phyloP scores from a whole-genome alignment of 2,329 filamentous ascomycete genomes.

The Pezicula radicicola region DNA sequence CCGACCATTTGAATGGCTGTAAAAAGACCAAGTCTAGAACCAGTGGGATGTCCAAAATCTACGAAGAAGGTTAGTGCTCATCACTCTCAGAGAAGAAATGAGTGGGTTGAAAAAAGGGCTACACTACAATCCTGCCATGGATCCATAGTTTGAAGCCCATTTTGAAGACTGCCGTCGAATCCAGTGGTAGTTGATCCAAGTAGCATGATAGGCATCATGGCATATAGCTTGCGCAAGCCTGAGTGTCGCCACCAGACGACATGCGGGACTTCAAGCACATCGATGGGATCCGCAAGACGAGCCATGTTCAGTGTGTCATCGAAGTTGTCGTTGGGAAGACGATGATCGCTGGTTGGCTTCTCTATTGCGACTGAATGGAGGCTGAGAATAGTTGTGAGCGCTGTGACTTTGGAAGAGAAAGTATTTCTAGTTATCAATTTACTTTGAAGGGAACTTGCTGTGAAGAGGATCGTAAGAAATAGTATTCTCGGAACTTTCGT shows the following conservation, averaged over 20 bases:
- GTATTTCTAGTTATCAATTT: too few species aligned
- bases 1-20: conserved; percentile 41
- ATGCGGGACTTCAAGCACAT: conserved; percentile 6
- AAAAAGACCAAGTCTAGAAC: conserved; percentile 34
- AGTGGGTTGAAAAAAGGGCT: background rate
- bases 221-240: conserved; percentile 51
- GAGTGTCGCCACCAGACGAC: conserved; percentile 50
- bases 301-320: too few species aligned
- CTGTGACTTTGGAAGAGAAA: too few species aligned
- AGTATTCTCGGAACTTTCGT: too few species aligned
- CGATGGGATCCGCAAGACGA: background rate
- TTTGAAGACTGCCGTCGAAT: conserved; percentile 47
- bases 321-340: too few species aligned
- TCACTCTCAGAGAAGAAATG: background rate
- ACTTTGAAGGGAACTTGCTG: too few species aligned
- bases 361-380: too few species aligned
- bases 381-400: too few species aligned
- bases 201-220: conserved; percentile 30
- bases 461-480: too few species aligned
- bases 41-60: conserved; percentile 16
- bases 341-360: too few species aligned
- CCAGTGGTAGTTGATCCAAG: conserved; percentile 47
- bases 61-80: too few species aligned
- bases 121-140: conserved; percentile 36
- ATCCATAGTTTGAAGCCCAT: conserved; percentile 37